These are phyloP conservation scores for Ensete glaucum DNA, from an alignment of 176 grass and related monocot species.

Conservation along the genomic window DNA sequence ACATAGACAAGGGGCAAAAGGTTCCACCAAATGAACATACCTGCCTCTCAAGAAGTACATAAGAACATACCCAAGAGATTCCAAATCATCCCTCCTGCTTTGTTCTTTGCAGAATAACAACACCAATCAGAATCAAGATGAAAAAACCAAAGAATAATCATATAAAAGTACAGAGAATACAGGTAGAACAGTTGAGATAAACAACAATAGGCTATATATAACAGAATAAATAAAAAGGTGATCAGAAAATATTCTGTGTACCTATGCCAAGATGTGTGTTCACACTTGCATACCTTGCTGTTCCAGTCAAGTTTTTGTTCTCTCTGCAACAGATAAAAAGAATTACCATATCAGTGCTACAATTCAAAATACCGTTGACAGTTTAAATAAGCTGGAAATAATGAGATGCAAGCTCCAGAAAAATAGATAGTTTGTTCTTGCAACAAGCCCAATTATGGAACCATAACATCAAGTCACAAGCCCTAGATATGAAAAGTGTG, in stretches of 20 bases:
- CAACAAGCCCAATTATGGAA: too few relatives aligned
- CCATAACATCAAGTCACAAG: too few relatives aligned
- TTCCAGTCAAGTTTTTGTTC: slow-evolving; percentile 94
- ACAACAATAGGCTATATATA: neutral
- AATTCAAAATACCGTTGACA: neutral
- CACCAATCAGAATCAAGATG: neutral
- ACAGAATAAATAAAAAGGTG: slow-evolving; percentile 3
- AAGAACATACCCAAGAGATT: slow-evolving; percentile 98
- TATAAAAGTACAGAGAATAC: neutral
- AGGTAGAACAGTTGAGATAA: slow-evolving; percentile 4
- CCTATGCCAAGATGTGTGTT: slow-evolving; percentile 98
- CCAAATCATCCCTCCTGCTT: slow-evolving; percentile 98
- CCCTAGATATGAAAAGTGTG: too few relatives aligned
- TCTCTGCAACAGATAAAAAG: slow-evolving; percentile 54
- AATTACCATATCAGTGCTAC: slow-evolving; percentile 7
- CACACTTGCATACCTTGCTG: slow-evolving; percentile 83
- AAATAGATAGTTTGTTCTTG: too few relatives aligned
- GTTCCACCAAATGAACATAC: slow-evolving; percentile 24
- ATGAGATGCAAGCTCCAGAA: neutral
- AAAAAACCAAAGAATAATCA: neutral
- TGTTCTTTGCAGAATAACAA: slow-evolving; percentile 48
- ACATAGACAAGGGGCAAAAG: neutral
- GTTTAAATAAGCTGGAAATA: neutral
- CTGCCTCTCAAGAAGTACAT: slow-evolving; percentile 98
- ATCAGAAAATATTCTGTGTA: slow-evolving; percentile 26